These are phyloP conservation scores for Sisymbrium irio DNA, from an alignment of 345 rosid species.

Conservation along the genomic window DNA sequence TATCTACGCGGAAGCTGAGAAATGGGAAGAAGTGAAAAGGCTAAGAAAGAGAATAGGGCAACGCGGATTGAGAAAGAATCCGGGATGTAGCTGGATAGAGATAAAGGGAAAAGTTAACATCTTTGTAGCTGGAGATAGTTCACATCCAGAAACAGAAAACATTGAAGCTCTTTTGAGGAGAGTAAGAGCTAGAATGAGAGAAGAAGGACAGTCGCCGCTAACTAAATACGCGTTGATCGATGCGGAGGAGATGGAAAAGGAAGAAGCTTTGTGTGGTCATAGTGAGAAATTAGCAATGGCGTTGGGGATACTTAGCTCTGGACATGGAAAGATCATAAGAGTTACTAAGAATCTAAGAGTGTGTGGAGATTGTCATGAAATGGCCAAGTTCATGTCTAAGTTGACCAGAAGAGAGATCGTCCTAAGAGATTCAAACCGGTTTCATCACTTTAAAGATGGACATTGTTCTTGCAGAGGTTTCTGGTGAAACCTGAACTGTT, in stretches of 20 bases:
- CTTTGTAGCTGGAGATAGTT: slow-evolving; percentile 57
- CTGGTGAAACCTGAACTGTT: slow-evolving; percentile 46
- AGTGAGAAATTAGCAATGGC: slow-evolving; percentile 75
- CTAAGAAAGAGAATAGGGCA: slow-evolving; percentile 50
- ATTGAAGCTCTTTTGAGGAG: slow-evolving; percentile 45
- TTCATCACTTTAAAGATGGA: slow-evolving; percentile 66
- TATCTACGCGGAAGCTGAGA: slow-evolving; percentile 67
- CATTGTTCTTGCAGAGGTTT: slow-evolving; percentile 74
- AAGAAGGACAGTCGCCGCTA: slow-evolving; percentile 46
- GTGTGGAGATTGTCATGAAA: slow-evolving; percentile 72
- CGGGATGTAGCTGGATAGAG: slow-evolving; percentile 84
- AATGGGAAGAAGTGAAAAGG: slow-evolving; percentile 63
- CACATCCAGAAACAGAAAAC: slow-evolving; percentile 52
- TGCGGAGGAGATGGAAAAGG: slow-evolving; percentile 65
- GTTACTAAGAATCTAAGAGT: slow-evolving; percentile 68
- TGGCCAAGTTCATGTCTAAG: slow-evolving; percentile 69
- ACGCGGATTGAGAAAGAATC: slow-evolving; percentile 56
- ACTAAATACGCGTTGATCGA: slow-evolving; percentile 57
- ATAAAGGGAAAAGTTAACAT: slow-evolving; percentile 54
- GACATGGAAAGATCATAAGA: slow-evolving; percentile 51
- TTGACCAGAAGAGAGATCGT: slow-evolving; percentile 54
- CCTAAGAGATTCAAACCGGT: slow-evolving; percentile 65
- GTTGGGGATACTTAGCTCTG: slow-evolving; percentile 52
- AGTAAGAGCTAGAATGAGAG: slow-evolving; percentile 52
- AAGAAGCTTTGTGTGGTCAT: slow-evolving; percentile 67